phyloP scores from a whole-genome alignment of 257 asterid species.

The Echium plantagineum region DNA sequence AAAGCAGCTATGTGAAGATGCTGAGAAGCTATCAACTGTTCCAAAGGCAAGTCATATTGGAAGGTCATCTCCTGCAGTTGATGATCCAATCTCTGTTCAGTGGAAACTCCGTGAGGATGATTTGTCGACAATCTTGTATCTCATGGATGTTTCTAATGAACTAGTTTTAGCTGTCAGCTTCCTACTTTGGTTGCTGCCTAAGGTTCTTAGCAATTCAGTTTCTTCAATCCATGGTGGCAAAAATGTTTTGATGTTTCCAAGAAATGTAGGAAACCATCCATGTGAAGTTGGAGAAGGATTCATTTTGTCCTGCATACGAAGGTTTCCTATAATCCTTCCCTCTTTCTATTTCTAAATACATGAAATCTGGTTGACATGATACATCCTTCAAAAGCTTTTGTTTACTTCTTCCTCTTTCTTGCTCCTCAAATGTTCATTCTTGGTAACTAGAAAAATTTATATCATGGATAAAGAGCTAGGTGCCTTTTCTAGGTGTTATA shows the following conservation, averaged over 20 bases:
- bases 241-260: slow-evolving; percentile 49
- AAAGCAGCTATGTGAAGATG: slow-evolving; percentile 68
- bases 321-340: slow-evolving; percentile 29
- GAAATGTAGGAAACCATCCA: slow-evolving; percentile 44
- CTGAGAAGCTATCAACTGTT: slow-evolving; percentile 38
- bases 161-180: slow-evolving; percentile 62
- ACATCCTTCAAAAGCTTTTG: background rate
- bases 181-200: slow-evolving; percentile 87
- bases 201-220: slow-evolving; percentile 50
- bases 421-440: no score
- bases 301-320: slow-evolving; percentile 67
- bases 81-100: slow-evolving; percentile 43
- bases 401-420: background rate
- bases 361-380: background rate
- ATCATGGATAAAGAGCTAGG: no score
- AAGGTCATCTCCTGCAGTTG: slow-evolving; percentile 46
- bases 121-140: slow-evolving; percentile 54
- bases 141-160: slow-evolving; percentile 81
- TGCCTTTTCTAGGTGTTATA: no score
- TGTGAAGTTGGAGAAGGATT: slow-evolving; percentile 85
- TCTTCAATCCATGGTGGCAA: slow-evolving; percentile 51
- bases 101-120: slow-evolving; percentile 98
- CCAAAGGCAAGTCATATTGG: slow-evolving; percentile 60
- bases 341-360: background rate
- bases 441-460: no score